Base-by-base conservation (phyloP, 306 rosid genomes). In the Sicyos baderoa region DNA sequence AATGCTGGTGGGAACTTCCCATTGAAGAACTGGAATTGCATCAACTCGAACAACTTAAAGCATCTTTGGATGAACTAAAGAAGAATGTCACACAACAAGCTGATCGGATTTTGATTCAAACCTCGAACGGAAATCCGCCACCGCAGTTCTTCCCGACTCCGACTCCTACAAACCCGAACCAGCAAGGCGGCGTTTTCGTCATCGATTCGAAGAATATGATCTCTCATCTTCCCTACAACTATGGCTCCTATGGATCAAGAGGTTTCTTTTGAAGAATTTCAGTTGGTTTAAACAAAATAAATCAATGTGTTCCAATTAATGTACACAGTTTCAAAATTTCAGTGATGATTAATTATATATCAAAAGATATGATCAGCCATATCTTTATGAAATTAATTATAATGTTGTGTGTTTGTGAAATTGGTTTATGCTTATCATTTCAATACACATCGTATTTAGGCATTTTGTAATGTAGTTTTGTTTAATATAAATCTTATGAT, bases 41-140 rank as follows among this genome's bases (percentile, higher is more conserved):
- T 7, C 76, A 69, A 27, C 74, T 80, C 5, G 58, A 73, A 25
- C 76, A 80, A 42, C 62, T 85, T 56, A 69, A 18, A 72, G 63
- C 1, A 3, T 64, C 76, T 0, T 40, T 77, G 7, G 82, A 67
- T 29, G 83, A 76, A 16, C 73, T 82, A 45, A 74, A 82, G 74
- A 82, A 60, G 81, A 60, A 47, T 27, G 83, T 82, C 52, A 48
- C 45, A 1, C 72, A 71, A 54, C 79, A 82, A 52, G 77, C 77
- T 22, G 86, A 79, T 10, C 68, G 57, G 53, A 54, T 79, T 70
- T 3, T 82, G 57, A 57, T 73, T 12, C 85, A 78, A 22, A 69
- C 25, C 42, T 44, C 78, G 9, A 77, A 64, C 53, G 66, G 77
- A 13, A 25, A 53, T 29, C 75, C 67, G 4, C 71, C 71, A 1